Percentiles rank a stretch among this genome's conserved stretches.
phyloP scores from a whole-genome alignment of 73 alveolate species.

The Uronychia setigera region DNA sequence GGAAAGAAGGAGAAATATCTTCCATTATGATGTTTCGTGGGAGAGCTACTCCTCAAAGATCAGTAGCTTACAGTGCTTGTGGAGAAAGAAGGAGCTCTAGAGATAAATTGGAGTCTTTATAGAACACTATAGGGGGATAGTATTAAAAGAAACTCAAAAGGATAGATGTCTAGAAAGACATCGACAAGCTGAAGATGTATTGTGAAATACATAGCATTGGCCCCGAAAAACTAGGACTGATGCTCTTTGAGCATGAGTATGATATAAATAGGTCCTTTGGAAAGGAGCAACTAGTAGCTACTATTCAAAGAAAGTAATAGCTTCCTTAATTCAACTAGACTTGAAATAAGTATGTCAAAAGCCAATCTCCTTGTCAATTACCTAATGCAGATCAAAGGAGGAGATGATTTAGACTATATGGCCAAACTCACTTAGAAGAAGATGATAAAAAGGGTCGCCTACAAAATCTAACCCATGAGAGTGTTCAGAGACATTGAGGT shows the following conservation, averaged over 20 bases:
- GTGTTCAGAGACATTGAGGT: neutral
- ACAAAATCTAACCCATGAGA: neutral
- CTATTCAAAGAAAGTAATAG: neutral
- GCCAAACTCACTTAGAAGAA: neutral
- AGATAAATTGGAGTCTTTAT: too few species aligned
- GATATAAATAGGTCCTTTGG: neutral
- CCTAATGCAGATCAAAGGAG: neutral
- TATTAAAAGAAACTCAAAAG: neutral
- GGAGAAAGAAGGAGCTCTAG: too few species aligned
- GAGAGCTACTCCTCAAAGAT: too few species aligned
- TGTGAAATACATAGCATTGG: neutral
- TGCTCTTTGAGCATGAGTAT: neutral
- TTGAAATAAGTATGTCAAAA: neutral
- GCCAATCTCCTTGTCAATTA: neutral
- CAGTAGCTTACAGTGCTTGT: too few species aligned
- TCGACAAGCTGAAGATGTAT: neutral
- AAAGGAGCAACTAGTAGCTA: neutral
- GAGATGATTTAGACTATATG: neutral
- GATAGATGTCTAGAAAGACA: neutral
- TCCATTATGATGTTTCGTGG: too few species aligned
- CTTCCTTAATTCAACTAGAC: neutral
- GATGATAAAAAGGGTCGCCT: neutral
- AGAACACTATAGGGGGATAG: too few species aligned
- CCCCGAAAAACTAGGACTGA: neutral
- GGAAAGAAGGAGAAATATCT: too few species aligned